Evolutionary conservation across 257 asterid genomes (phyloP).

Genomic region (Cruciata laevipes): DNA sequence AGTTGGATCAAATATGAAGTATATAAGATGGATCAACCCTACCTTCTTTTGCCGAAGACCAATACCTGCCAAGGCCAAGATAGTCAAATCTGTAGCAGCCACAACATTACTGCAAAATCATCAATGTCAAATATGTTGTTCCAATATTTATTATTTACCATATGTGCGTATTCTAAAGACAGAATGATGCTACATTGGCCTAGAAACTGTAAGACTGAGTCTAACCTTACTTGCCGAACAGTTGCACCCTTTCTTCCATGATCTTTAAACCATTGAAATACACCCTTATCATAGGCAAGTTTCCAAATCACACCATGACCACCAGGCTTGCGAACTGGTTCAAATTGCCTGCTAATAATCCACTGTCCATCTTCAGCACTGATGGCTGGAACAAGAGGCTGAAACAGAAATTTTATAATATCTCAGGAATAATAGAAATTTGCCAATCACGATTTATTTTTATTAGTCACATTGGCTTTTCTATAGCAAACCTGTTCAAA

Average conservation of each 20-base stretch:
- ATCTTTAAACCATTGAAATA: conserved; percentile 77
- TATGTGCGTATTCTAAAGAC: conserved; percentile 1
- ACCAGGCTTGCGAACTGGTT: conserved; percentile 93
- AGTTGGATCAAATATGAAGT: background rate
- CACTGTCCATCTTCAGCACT: conserved; percentile 92
- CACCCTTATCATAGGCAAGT: conserved; percentile 89
- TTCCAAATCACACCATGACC: conserved; percentile 99
- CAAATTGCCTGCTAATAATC: conserved; percentile 60
- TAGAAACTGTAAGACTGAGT: conserved; percentile 12
- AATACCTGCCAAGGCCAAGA: conserved; percentile 92
- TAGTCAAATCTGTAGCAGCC: conserved; percentile 96
- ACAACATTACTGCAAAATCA: conserved; percentile 77
- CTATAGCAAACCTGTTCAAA: conserved; percentile 72
- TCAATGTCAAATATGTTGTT: conserved; percentile 29
- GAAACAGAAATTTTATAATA: conserved; percentile 28
- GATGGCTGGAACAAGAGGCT: conserved; percentile 99
- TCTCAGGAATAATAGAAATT: conserved; percentile 11
- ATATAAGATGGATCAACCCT: conserved; percentile 18
- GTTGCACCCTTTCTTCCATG: conserved; percentile 91
- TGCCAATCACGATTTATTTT: conserved; percentile 6
- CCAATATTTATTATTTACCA: conserved; percentile 19
- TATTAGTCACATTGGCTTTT: conserved; percentile 18
- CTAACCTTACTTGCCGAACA: conserved; percentile 89
- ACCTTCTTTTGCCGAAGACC: conserved; percentile 87
- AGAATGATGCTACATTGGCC: background rate